Evolutionary conservation across 768 basidiomycete species (phyloP).

Genomic region (Termitomyces sp.): DNA sequence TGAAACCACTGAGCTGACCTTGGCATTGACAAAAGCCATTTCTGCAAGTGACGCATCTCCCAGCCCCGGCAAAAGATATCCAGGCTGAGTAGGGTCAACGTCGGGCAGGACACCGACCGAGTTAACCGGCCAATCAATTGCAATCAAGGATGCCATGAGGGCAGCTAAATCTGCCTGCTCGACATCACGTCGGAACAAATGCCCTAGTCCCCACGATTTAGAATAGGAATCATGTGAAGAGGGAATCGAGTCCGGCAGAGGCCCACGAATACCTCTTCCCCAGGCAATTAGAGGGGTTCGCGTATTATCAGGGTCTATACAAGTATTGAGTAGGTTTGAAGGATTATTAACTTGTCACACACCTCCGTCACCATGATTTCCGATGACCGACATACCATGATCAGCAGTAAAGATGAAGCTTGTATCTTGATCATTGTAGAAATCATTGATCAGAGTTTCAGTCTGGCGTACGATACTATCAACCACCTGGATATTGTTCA

Average conservation of each 20-base stretch:
- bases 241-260: conserved; percentile 46
- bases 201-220: conserved; percentile 49
- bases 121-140: conserved; percentile 73
- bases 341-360: conserved; percentile 14
- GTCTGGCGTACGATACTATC: conserved; percentile 67
- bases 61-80: conserved; percentile 43
- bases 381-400: conserved; percentile 85
- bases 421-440: conserved; percentile 65
- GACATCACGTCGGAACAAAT: conserved; percentile 64
- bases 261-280: conserved; percentile 73
- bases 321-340: conserved; percentile 2
- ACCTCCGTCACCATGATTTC: conserved; percentile 89
- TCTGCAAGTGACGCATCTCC: conserved; percentile 48
- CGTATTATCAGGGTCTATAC: conserved; percentile 78
- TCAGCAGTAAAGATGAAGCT: conserved; percentile 82
- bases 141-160: conserved; percentile 71
- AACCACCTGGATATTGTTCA: conserved; percentile 77
- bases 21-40: conserved; percentile 59
- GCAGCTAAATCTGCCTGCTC: conserved; percentile 81
- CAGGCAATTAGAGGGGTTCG: conserved; percentile 80
- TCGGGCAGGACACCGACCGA: conserved; percentile 80
- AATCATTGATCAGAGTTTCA: conserved; percentile 54
- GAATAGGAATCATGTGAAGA: conserved; percentile 74
- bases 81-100: conserved; percentile 51
- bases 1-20: conserved; percentile 26